A percentile compares a stretch with the other conserved stretches of the same genome.
These are phyloP conservation scores for Obelidium mucronatum DNA, from an alignment of 192 early-diverging fungal species.

Conservation along the genomic window DNA sequence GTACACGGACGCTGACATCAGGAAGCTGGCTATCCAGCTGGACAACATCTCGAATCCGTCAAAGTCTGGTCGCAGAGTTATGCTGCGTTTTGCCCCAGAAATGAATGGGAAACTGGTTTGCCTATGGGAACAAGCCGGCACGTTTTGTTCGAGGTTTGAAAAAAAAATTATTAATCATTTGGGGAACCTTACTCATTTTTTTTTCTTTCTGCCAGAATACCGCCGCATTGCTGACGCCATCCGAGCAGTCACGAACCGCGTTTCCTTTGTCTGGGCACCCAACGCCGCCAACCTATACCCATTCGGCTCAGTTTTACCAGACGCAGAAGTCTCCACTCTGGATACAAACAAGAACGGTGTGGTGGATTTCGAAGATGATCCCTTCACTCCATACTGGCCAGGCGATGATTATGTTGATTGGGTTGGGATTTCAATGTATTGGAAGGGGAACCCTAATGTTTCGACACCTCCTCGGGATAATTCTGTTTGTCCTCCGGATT, in stretches of 20 bases:
- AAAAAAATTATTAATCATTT: not conserved
- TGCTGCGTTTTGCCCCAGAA: conserved; percentile 53
- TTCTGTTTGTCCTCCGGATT: not conserved
- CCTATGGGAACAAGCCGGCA: conserved; percentile 15
- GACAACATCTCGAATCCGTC: conserved; percentile 31
- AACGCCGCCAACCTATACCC: conserved; percentile 47
- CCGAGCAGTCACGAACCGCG: conserved; percentile 29
- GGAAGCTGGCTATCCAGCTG: conserved; percentile 39
- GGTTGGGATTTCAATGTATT: conserved; percentile 29
- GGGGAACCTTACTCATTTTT: not conserved
- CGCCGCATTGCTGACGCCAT: conserved; percentile 38
- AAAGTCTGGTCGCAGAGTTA: conserved; percentile 39
- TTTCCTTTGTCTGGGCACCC: conserved; percentile 53
- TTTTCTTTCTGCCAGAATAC: conserved; percentile 40
- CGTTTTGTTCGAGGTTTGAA: not conserved
- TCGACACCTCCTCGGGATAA: conserved; percentile 16
- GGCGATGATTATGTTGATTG: conserved; percentile 45
- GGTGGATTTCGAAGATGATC: conserved; percentile 49
- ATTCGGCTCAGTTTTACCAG: conserved; percentile 25
- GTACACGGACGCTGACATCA: conserved; percentile 29
- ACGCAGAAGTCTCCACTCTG: conserved; percentile 38
- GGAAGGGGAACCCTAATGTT: conserved; percentile 22
- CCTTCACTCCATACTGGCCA: conserved; percentile 59
- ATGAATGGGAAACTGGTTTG: conserved; percentile 55
- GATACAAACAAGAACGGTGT: conserved; percentile 60